Base-by-base conservation (phyloP, 331 rosid species). In the Stylosanthes scabra region DNA sequence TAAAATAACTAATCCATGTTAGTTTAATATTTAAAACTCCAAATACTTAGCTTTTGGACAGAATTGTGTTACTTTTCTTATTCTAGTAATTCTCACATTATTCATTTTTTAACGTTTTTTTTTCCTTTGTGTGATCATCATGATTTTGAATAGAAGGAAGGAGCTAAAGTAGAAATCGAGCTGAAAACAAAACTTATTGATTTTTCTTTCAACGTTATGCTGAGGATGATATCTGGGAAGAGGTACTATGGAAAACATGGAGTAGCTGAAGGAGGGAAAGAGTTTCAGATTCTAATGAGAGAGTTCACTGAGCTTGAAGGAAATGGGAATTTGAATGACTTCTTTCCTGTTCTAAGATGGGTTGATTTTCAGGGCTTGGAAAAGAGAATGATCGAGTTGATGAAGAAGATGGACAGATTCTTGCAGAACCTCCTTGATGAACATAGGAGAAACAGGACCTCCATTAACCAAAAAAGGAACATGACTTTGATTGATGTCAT, bases 401-500 rank as follows among this genome's bases (percentile, higher is more conserved):
- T 10, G 74, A 59, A 42, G 20, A 72, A 69, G 79, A 27, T 55
- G 80, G 77, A 79, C 13, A 15, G 16, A 12, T 75, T 83, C 47
- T 71, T 83, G 29, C 84, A 75, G 62, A 54, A 51, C 11, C 72
- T 79, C 28, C 39, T 83, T 40, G 84, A 79, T 2, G 80, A 79
- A 44, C 83, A 77, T 7, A 11, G 49, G 15, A 44, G 72, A 29
- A 65, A 25, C 7, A 20, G 58, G 39, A 42, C 39, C 11, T 4
- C 9, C 8, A 8, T n/a, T 54, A 49, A n/a, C 61, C 51, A 39
- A 4, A 72, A 39, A 4, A 72, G 29, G 64, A 79, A 59, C 70
- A 44, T 51, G 57, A 66, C 82, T 16, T 15, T 80, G 84, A 60
- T 84, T 56, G 86, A 78, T 3, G 80, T 51, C 14, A 8, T 87